Conservation (phyloP, 2,329 filamentous ascomycete species). For the Fusarium sp. region DNA sequence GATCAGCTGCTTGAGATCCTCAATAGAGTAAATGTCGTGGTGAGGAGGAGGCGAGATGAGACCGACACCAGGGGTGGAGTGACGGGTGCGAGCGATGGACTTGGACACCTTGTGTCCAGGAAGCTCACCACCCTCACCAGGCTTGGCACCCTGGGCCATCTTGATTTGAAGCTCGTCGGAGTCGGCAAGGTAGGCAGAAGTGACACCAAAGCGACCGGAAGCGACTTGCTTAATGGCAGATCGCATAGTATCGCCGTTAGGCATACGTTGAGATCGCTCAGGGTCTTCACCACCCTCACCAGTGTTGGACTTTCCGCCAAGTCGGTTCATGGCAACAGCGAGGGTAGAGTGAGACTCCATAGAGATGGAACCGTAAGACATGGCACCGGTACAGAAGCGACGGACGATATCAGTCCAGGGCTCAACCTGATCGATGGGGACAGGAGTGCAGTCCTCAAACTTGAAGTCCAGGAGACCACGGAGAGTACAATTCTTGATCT, state of each 20-base stretch:
- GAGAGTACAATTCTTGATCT: constrained; percentile 95
- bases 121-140: constrained; percentile 96
- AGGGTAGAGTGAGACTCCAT: constrained; percentile 98
- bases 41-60: constrained; percentile 96
- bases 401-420: constrained; percentile 98
- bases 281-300: constrained; percentile 97
- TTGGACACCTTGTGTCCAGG: constrained; percentile 97
- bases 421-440: constrained; percentile 96
- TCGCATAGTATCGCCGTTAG: constrained; percentile 96
- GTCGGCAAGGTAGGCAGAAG: constrained; percentile 92
- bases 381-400: constrained; percentile 95
- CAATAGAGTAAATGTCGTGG: constrained; percentile 98
- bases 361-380: constrained; percentile 98
- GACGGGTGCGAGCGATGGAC: constrained; percentile 91
- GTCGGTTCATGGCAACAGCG: constrained; percentile 94
- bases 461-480: constrained; percentile 96
- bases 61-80: constrained; percentile 96
- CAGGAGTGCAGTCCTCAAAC: constrained; percentile 85
- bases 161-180: constrained; percentile 98
- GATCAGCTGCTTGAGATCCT: constrained; percentile 97
- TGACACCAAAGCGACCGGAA: constrained; percentile 95
- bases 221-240: constrained; percentile 98
- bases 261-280: constrained; percentile 85
- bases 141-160: constrained; percentile 99
- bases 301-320: constrained; percentile 97